A percentile compares a stretch with the other conserved stretches of the same genome.
These are phyloP conservation scores for Arachis monticola DNA, from an alignment of 331 rosid species.

Conservation along the genomic window DNA sequence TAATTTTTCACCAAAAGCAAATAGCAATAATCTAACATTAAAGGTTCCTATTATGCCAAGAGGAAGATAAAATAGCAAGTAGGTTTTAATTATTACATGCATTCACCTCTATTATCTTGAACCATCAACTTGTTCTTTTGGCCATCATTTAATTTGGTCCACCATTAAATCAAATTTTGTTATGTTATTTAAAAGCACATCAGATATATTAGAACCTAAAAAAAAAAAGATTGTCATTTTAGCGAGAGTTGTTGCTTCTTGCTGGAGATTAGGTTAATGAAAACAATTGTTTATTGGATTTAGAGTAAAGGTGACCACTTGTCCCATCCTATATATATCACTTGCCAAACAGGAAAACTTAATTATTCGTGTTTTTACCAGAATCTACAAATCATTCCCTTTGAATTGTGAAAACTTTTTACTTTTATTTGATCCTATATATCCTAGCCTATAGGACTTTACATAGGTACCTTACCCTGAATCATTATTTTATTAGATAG, in stretches of 20 bases:
- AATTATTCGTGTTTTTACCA: neutral
- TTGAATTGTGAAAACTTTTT: neutral
- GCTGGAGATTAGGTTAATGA: conserved; percentile 61
- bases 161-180: conserved; percentile 15
- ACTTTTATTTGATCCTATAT: conserved; percentile 23
- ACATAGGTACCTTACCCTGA: neutral
- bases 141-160: neutral
- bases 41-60: neutral
- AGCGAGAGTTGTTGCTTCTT: conserved; percentile 52
- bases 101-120: conserved; percentile 1
- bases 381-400: neutral
- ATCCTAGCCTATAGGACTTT: neutral
- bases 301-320: conserved; percentile 48
- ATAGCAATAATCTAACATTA: conserved; percentile 11
- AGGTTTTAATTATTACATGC: neutral
- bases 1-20: neutral
- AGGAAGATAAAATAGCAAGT: neutral
- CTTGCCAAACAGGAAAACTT: conserved; percentile 10
- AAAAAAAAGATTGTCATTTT: conserved; percentile 22
- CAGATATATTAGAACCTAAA: neutral
- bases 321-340: conserved; percentile 30
- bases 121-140: neutral
- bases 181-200: conserved; percentile 3
- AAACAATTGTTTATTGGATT: conserved; percentile 55
- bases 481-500: neutral